Evolutionary conservation across 2,329 filamentous ascomycete genomes (phyloP), one percentile per base, ranked within the genome.

Genomic region (Myriosclerotinia duriaeana): DNA sequence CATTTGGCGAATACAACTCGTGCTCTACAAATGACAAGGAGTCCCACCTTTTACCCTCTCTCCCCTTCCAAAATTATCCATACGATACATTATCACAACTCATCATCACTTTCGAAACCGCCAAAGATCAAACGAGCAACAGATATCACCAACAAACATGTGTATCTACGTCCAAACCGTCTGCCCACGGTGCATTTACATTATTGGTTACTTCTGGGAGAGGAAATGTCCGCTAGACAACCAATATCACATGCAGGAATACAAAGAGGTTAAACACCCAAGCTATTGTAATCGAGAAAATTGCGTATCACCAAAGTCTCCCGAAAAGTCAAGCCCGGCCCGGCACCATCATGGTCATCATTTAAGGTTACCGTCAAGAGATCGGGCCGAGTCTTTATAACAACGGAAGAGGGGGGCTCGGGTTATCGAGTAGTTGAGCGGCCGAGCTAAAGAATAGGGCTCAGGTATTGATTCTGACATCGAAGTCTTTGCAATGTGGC

Each of bases 141-240:
- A 9, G 12, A 46, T 1, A 64, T n/a, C 20, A 44, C 11, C 20
- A 40, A 17, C 4, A 36, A 48, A 38, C 20, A 60, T 64, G 52
- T 56, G 40, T 64, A 44, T 38, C 50, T 64, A 64, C 52, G 40
- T 64, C 20, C 38, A 56, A 55, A 64, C 48, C 20, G 38, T 55
- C 26, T 64, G 52, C 52, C 22, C 38, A 55, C 50, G 40, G 20
- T 64, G 40, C 20, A 17, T 20, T 6, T 26, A 46, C 26, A 56
- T 64, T 34, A 40, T 56, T n/a, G 48, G 38, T 3, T 48, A 44
- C 26, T 55, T 36, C 30, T 64, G 40, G 52, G 52, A 54, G 30
- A 12, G 38, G 30, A 54, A 42, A 34, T 64, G 26, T 36, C 52
- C 61, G 26, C 48, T 1, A 11, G 8, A 44, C 40, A 36, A 64